Conservation (phyloP, 208 protist species). For the Wallacemonas sp. region DNA sequence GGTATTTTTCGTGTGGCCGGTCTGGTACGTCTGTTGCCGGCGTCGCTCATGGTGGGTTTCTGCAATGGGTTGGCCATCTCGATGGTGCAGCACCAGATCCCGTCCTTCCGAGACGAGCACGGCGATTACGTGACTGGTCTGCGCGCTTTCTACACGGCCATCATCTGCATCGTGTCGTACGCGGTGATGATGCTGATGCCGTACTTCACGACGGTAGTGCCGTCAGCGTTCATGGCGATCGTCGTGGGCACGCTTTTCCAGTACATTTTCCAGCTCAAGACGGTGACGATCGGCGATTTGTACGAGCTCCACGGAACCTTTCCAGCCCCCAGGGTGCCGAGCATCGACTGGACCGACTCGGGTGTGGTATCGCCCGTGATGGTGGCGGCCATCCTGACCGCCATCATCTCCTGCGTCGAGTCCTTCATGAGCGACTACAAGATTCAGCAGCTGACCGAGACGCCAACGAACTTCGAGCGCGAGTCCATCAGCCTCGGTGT, state of each 20-base stretch:
- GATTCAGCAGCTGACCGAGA: constrained; percentile 53
- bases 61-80: constrained; percentile 49
- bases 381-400: constrained; percentile 38
- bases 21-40: constrained; percentile 40
- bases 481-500: constrained; percentile 41
- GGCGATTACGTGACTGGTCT: constrained; percentile 35
- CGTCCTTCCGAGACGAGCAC: constrained; percentile 36
- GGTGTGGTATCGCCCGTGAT: constrained; percentile 33
- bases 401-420: constrained; percentile 44
- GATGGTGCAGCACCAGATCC: constrained; percentile 47
- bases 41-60: constrained; percentile 57
- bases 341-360: constrained; percentile 30
- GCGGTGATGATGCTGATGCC: constrained; percentile 59
- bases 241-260: constrained; percentile 53
- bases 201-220: constrained; percentile 45
- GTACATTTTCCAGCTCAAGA: constrained; percentile 53
- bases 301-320: constrained; percentile 47
- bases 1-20: constrained; percentile 48
- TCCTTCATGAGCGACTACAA: constrained; percentile 58
- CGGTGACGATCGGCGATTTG: constrained; percentile 47
- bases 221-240: constrained; percentile 44
- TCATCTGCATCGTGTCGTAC: constrained; percentile 52
- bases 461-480: constrained; percentile 51
- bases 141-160: constrained; percentile 35
- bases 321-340: constrained; percentile 30